phyloP scores from a whole-genome alignment of 1,284 basidiomycete genomes.

The Leccinum glutinopallens region DNA sequence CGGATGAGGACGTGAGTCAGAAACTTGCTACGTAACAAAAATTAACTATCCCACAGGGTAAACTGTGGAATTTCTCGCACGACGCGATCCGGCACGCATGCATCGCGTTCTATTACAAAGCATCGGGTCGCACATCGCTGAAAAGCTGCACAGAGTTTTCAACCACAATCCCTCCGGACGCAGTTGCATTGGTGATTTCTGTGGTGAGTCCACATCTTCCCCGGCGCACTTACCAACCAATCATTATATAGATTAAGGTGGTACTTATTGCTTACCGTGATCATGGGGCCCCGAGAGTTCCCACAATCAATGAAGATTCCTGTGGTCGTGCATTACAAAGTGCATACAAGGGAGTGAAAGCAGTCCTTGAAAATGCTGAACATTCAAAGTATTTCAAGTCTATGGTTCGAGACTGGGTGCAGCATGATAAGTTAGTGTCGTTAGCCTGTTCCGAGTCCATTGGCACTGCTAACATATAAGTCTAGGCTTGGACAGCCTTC shows the following conservation, averaged over 20 bases:
- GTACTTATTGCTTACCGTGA: background rate
- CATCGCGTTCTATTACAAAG: background rate
- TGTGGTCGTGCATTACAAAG: background rate
- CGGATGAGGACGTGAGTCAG: background rate
- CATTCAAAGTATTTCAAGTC: slow-evolving; percentile 1
- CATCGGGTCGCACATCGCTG: background rate
- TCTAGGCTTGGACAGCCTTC: background rate
- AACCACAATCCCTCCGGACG: background rate
- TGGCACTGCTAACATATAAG: background rate
- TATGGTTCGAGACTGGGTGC: slow-evolving; percentile 1
- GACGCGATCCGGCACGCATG: background rate
- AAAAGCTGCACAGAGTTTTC: background rate
- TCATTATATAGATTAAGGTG: background rate
- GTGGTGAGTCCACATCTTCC: background rate
- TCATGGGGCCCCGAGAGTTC: background rate
- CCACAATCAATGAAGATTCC: background rate
- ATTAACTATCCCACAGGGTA: background rate
- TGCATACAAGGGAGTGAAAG: slow-evolving; percentile 1
- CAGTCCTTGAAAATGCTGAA: background rate
- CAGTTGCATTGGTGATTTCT: background rate
- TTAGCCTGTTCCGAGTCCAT: background rate
- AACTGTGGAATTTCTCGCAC: background rate
- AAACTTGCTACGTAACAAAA: background rate
- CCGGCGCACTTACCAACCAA: background rate
- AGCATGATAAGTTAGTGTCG: background rate